Base-by-base conservation (phyloP, 2,329 filamentous ascomycete species). In the Colletotrichum incanum region DNA sequence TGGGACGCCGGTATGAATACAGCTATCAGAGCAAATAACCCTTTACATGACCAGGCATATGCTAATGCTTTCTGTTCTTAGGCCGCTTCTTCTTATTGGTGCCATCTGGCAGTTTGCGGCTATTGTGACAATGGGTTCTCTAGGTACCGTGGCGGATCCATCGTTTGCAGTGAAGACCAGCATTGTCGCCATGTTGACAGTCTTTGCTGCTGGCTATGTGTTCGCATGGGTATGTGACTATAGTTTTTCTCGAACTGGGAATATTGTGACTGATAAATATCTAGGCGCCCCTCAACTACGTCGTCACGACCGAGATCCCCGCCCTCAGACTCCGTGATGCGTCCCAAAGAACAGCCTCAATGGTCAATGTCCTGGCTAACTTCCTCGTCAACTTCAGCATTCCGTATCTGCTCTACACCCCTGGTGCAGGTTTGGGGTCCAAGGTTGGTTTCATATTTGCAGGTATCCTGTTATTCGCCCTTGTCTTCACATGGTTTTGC, bases 281-380 rank as follows among this genome's bases (percentile, higher is more conserved):
- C 18, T 6, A 55, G 31, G 81, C 78, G 3, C 82, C 81, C 5
- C 68, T 82, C 1, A 77, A 77, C 12, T 82, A 83, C 62, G 80
- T 82, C 60, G 76, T 84, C 61, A 76, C 78, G 0, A 78, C 81
- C 9, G 82, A 84, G 65, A 67, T 84, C 11, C 78, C 81, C 1
- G 63, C 71, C 28, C 67, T 71, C 37, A 47, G 63, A 16, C 67
- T 73, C 39, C 62, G 67, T 20, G 67, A 73, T 20, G 72, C 58
- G 14, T 73, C 59, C 41, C 69, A 62, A 47, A 63, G 60, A 41
- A 73, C 64, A 6, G 73, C 59, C 31, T 76, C 71, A 62, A 73
- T 75, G 47, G 50, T 73, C 62, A 75, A 75, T n/a, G 75, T 75
- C 28, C 49, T 76, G 39, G 63, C 73, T 31, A 74, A 74, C 59